A percentile compares a stretch with the other conserved stretches of the same genome.
These are phyloP conservation scores for Acanthochlamys bracteata DNA, from an alignment of 106 monocot genomes.

Conservation along the genomic window DNA sequence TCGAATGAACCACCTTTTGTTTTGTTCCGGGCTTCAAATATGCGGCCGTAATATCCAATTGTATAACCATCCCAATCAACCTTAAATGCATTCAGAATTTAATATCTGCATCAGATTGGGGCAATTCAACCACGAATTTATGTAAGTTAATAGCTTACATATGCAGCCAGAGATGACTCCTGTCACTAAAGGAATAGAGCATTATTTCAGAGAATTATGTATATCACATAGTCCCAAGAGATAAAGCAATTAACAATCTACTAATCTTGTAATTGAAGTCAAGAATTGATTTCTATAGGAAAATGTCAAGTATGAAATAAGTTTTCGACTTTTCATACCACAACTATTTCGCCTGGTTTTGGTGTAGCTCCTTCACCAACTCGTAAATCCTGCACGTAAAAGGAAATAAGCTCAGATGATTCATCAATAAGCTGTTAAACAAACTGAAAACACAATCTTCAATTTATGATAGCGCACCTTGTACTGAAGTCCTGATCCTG, in stretches of 20 bases:
- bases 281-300: too few species aligned
- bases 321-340: constrained; percentile 76
- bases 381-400: constrained; percentile 63
- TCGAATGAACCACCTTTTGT: constrained; percentile 98
- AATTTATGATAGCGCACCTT: constrained; percentile 44
- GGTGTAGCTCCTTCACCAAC: constrained; percentile 70
- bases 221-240: too few species aligned
- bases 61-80: constrained; percentile 99
- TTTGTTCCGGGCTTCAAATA: constrained; percentile 99
- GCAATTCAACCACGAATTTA: constrained; percentile 22
- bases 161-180: too few species aligned
- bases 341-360: constrained; percentile 70
- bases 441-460: too few species aligned
- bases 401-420: not conserved
- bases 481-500: constrained; percentile 91
- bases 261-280: too few species aligned
- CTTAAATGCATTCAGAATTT: constrained; percentile 57
- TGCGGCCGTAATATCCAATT: constrained; percentile 98
- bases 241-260: too few species aligned
- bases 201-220: too few species aligned
- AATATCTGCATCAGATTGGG: constrained; percentile 38
- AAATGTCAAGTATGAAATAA: too few species aligned
- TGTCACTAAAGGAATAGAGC: too few species aligned
- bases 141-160: too few species aligned
- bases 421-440: too few species aligned